Conservation (phyloP, 208 protist genomes). For the Novymonas esmeraldas region DNA sequence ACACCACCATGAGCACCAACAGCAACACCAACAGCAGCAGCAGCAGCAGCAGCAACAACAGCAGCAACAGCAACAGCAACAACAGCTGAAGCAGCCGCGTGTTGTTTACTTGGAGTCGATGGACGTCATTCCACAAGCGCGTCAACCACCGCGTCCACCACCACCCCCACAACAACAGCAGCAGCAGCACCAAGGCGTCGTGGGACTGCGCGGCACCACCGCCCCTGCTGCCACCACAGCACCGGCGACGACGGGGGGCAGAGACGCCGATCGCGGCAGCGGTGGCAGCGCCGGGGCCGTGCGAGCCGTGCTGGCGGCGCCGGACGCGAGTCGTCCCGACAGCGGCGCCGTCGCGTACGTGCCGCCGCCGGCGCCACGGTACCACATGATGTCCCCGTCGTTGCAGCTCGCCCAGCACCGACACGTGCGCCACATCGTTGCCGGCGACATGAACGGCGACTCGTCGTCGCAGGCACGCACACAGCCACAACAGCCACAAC, state of each 20-base stretch:
- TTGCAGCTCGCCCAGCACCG: constrained; percentile 20
- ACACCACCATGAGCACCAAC: too few species aligned
- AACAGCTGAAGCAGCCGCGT: not conserved
- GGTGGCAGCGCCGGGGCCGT: too few species aligned
- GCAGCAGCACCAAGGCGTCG: not conserved
- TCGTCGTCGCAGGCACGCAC: not conserved
- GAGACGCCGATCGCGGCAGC: too few species aligned
- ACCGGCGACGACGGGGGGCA: too few species aligned
- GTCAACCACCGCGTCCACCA: not conserved
- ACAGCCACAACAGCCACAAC: not conserved
- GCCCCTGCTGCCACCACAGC: too few species aligned
- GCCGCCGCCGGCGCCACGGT: not conserved
- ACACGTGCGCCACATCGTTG: constrained; percentile 18
- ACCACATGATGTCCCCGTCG: constrained; percentile 15
- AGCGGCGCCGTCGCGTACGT: too few species aligned
- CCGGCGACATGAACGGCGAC: not conserved
- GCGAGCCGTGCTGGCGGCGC: too few species aligned
- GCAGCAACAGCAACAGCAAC: not conserved
- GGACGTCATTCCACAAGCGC: not conserved
- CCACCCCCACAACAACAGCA: not conserved
- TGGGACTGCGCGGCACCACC: not conserved
- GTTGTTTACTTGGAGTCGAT: not conserved
- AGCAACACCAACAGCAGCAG: too few species aligned
- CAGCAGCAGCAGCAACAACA: not conserved
- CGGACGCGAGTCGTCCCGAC: too few species aligned